These are phyloP conservation scores for Protomyces arabidopsidicola DNA, from an alignment of 1,139 yeast species.

Conservation along the genomic window DNA sequence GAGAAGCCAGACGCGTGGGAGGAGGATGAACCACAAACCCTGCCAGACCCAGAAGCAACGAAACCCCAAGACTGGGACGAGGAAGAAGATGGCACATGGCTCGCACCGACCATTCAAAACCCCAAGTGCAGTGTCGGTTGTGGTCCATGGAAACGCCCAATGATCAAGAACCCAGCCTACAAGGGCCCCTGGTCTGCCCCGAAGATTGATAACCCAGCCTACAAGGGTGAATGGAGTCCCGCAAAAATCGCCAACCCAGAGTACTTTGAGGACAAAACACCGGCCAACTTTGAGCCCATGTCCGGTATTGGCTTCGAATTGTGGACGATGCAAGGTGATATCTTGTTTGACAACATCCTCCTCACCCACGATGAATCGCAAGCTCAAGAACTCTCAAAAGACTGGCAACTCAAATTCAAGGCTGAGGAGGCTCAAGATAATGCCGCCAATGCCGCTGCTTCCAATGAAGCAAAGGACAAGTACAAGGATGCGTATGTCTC, in stretches of 20 bases:
- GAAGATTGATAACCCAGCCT: slow-evolving; percentile 63
- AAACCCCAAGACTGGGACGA: slow-evolving; percentile 81
- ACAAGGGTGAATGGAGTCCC: slow-evolving; percentile 77
- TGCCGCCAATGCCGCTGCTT: slow-evolving; percentile 38
- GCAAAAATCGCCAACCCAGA: slow-evolving; percentile 62
- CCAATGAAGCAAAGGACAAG: slow-evolving; percentile 30
- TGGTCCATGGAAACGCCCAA: slow-evolving; percentile 67
- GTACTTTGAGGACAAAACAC: slow-evolving; percentile 55
- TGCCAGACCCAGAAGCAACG: slow-evolving; percentile 60
- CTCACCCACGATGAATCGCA: slow-evolving; percentile 75
- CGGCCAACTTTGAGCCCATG: slow-evolving; percentile 61
- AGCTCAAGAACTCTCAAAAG: slow-evolving; percentile 77
- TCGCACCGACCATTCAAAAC: slow-evolving; percentile 61
- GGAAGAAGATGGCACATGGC: slow-evolving; percentile 81
- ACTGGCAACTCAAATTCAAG: slow-evolving; percentile 55
- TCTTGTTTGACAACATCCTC: slow-evolving; percentile 76
- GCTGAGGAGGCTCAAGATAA: slow-evolving; percentile 49
- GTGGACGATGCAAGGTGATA: slow-evolving; percentile 77
- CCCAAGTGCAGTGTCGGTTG: slow-evolving; percentile 65
- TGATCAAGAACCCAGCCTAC: slow-evolving; percentile 61
- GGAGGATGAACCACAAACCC: slow-evolving; percentile 54
- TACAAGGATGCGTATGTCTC: slow-evolving; percentile 27
- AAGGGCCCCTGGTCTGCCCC: slow-evolving; percentile 77
- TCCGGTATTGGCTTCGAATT: slow-evolving; percentile 85
- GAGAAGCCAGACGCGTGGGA: slow-evolving; percentile 74